Base-by-base conservation (phyloP, 805 yeast species). In the Ascoidea rubescens region DNA sequence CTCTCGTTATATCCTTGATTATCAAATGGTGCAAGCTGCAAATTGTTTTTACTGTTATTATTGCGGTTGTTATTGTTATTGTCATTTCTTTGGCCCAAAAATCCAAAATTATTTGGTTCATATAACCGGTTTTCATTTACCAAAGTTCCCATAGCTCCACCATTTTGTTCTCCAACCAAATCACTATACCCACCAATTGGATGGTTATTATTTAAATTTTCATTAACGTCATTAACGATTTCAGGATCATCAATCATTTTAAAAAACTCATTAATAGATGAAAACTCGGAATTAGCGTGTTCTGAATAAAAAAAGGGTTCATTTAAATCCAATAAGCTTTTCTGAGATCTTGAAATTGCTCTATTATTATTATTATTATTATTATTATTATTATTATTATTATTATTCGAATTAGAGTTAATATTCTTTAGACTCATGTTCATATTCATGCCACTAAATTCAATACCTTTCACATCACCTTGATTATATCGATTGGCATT, bases 271-370 rank as follows among this genome's bases (percentile, higher is more conserved):
- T 88, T 88, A 58, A 90, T 71, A 0, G 96, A 88, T 55, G 87
- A 81, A 62, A 90, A 89, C 67, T 90, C 97, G 21, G 93, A 82
- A 1, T 96, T 96, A 0, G 93, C 95, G 63, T 89, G 95, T 60
- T 89, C 96, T 0, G 96, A 85, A 56, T 80, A 84, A 68, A 89
- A 89, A 53, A 84, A 78, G 0, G 95, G 93, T 56, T 81, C 86
- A 54, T 81, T 87, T 62, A 64, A 50, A 31, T 48, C 49, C n/a
- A n/a, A n/a, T n/a, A n/a, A n/a, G n/a, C n/a, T n/a, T n/a, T n/a
- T n/a, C n/a, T n/a, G n/a, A 33, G 42, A 33, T 33, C 47, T 51
- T 30, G n/a, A 31, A 48, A 5, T 12, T 28, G 28, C 5, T 7
- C 7, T 46, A 7, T 46, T 46, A 7, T 45, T 30, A 31, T 37